phyloP scores from a whole-genome alignment of 108 stramenopile genomes.

The Mayamaea pseudoterrestris region DNA sequence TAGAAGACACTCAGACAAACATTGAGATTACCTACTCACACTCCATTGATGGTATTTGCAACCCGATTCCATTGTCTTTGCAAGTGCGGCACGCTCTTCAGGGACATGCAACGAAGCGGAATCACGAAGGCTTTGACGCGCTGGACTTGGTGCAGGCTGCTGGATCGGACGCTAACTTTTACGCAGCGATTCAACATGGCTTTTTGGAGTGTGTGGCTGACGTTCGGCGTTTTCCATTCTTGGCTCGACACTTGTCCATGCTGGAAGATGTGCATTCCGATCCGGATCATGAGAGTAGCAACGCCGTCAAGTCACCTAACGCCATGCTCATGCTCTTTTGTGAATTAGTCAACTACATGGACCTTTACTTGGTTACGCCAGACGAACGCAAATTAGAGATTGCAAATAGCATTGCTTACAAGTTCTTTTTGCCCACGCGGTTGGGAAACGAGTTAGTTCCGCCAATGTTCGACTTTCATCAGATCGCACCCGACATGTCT shows the following conservation, averaged over 20 bases:
- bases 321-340: conserved; percentile 56
- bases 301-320: conserved; percentile 22
- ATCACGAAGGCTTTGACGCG: too few species aligned
- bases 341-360: conserved; percentile 47
- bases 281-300: conserved; percentile 11
- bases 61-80: too few species aligned
- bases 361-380: conserved; percentile 33
- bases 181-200: conserved; percentile 35
- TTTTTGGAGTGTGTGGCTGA: conserved; percentile 56
- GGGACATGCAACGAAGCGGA: conserved; percentile 20
- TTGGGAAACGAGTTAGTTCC: conserved; percentile 25
- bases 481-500: conserved; percentile 29
- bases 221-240: conserved; percentile 51
- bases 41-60: background rate
- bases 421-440: conserved; percentile 38
- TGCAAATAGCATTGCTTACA: conserved; percentile 30
- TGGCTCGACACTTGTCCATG: conserved; percentile 34
- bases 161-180: conserved; percentile 34
- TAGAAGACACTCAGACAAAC: too few species aligned
- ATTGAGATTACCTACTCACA: too few species aligned
- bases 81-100: too few species aligned
- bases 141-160: conserved; percentile 28
- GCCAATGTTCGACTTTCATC: conserved; percentile 49
- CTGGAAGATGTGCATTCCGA: conserved; percentile 11
- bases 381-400: conserved; percentile 17